Percentiles rank a stretch among this genome's conserved stretches.
phyloP scores from a whole-genome alignment of 2,329 filamentous ascomycete species.

The Colletotrichum sp. region DNA sequence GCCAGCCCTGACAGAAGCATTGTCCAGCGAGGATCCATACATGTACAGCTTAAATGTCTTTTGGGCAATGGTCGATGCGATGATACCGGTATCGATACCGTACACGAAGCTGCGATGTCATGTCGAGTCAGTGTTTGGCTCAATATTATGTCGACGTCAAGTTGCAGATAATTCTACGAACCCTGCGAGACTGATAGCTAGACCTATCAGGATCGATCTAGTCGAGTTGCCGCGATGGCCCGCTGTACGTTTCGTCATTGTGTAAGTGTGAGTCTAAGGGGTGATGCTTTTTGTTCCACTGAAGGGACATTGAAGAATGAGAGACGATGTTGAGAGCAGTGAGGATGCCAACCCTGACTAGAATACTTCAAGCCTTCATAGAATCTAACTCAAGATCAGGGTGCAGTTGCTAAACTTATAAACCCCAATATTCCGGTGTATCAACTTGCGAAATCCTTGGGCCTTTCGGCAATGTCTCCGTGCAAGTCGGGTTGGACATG shows the following conservation, averaged over 20 bases:
- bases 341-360: neutral
- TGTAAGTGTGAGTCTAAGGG: rapidly evolving
- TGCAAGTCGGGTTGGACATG: neutral
- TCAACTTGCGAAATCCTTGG: neutral
- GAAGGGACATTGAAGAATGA: rapidly evolving
- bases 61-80: slow-evolving; percentile 19
- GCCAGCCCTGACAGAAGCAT: neutral
- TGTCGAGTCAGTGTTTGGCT: neutral
- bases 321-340: neutral
- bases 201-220: neutral
- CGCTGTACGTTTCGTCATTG: neutral
- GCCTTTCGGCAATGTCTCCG: neutral
- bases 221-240: slow-evolving; percentile 15
- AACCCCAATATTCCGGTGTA: neutral
- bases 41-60: slow-evolving; percentile 18
- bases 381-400: neutral
- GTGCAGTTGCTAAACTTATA: neutral
- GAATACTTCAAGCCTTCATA: neutral
- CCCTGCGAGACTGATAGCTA: slow-evolving; percentile 16
- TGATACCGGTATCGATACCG: neutral
- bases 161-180: neutral
- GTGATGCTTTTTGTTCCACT: neutral
- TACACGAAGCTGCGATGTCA: neutral
- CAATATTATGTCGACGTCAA: neutral
- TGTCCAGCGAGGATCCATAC: slow-evolving; percentile 6